Evolutionary conservation across 805 yeast species (phyloP).

Genomic region (Cyberlindnera euphorbiae): DNA sequence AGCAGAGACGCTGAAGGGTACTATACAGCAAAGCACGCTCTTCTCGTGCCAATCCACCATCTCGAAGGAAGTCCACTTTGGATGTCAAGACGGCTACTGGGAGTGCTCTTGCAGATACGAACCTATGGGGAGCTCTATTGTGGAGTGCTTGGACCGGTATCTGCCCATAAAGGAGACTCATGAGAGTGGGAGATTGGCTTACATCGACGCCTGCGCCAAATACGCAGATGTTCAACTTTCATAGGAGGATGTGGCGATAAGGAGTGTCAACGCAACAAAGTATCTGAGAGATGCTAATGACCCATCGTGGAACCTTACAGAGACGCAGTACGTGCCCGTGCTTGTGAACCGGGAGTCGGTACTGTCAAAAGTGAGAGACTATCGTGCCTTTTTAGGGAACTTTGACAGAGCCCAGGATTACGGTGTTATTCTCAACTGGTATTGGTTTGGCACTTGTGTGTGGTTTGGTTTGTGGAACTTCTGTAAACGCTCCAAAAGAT

Average conservation of each 20-base stretch:
- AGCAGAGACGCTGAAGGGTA: constrained; percentile 18
- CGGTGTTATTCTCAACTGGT: constrained; percentile 20
- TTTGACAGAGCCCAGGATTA: constrained; percentile 20
- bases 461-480: constrained; percentile 22
- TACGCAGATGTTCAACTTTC: constrained; percentile 7
- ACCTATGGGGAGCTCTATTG: constrained; percentile 19
- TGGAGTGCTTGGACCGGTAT: constrained; percentile 18
- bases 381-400: constrained; percentile 24
- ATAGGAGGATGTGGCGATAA: constrained; percentile 4
- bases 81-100: constrained; percentile 14
- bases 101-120: constrained; percentile 18
- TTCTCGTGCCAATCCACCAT: constrained; percentile 23
- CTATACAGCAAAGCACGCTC: constrained; percentile 21
- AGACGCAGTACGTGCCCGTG: constrained; percentile 14
- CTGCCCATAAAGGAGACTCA: constrained; percentile 9
- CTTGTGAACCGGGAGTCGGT: constrained; percentile 10
- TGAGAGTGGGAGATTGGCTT: constrained; percentile 8
- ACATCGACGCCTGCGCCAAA: constrained; percentile 7
- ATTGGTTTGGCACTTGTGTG: constrained; percentile 14
- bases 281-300: constrained; percentile 6
- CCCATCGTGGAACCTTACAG: constrained; percentile 9
- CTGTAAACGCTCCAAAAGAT: too few species aligned
- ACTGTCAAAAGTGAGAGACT: constrained; percentile 17
- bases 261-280: constrained; percentile 12
- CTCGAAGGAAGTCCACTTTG: constrained; percentile 13